Evolutionary conservation across 345 rosid species (phyloP).

Genomic region (Tarenaya hassleriana): DNA sequence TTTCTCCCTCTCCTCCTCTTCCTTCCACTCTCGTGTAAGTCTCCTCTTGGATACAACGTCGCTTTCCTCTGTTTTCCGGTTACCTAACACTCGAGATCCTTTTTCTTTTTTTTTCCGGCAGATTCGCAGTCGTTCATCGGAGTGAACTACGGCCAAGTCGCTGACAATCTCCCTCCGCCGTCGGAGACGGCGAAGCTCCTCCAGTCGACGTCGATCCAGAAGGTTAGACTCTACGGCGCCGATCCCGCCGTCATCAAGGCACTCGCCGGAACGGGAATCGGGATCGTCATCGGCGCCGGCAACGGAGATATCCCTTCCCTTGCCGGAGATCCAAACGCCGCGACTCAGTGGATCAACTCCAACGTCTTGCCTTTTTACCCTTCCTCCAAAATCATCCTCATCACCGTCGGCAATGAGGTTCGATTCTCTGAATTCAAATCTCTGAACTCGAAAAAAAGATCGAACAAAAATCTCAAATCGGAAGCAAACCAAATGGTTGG

Average conservation of each 20-base stretch:
- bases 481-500: too few relatives aligned
- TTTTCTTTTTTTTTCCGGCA: conserved; percentile 17
- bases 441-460: neutral
- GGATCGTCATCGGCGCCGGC: conserved; percentile 68
- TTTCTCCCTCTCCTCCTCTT: conserved; percentile 29
- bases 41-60: conserved; percentile 6
- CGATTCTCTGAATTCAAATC: neutral
- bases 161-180: conserved; percentile 91
- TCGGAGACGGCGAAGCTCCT: conserved; percentile 76
- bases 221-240: conserved; percentile 71
- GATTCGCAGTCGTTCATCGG: conserved; percentile 74
- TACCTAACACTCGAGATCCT: neutral
- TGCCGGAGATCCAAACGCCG: conserved; percentile 74
- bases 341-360: conserved; percentile 63
- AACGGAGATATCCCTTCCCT: conserved; percentile 75
- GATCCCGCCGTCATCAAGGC: conserved; percentile 77
- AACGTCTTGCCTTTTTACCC: conserved; percentile 78
- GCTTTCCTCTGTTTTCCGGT: conserved; percentile 2
- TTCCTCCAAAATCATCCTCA: conserved; percentile 69
- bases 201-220: conserved; percentile 59
- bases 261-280: conserved; percentile 68
- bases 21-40: conserved; percentile 44
- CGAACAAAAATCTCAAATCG: too few relatives aligned
- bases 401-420: conserved; percentile 93
- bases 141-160: conserved; percentile 82